Evolutionary conservation across 495 filamentous ascomycete genomes (phyloP).

Genomic region (Xylaria acuta): DNA sequence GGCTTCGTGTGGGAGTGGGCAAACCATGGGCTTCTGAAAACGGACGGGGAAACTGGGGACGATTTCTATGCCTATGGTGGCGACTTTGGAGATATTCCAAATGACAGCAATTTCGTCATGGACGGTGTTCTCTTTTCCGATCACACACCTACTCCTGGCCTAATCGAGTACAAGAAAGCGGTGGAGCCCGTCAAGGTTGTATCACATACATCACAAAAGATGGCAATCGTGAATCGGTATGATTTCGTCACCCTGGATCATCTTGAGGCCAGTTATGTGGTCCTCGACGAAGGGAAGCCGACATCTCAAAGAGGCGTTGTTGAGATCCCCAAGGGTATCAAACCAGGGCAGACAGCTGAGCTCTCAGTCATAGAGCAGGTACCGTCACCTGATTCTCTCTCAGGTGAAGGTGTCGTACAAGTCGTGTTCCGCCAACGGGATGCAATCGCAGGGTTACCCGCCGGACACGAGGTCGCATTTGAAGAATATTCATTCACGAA

Average conservation of each 20-base stretch:
- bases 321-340: constrained; percentile 30
- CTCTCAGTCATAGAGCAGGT: constrained; percentile 23
- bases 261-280: constrained; percentile 41
- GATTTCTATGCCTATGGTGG: constrained; percentile 71
- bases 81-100: constrained; percentile 70
- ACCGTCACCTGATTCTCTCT: background rate
- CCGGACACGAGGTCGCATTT: constrained; percentile 54
- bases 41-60: constrained; percentile 53
- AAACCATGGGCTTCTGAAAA: constrained; percentile 68
- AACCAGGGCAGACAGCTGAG: constrained; percentile 31
- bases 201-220: constrained; percentile 30
- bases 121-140: constrained; percentile 66
- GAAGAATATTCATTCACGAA: constrained; percentile 48
- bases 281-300: constrained; percentile 35
- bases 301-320: constrained; percentile 28
- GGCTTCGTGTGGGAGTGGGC: constrained; percentile 80
- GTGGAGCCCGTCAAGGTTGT: constrained; percentile 59
- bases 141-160: constrained; percentile 64
- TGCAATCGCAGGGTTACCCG: constrained; percentile 47
- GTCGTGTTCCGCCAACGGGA: constrained; percentile 35
- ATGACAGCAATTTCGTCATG: constrained; percentile 70
- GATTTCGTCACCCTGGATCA: constrained; percentile 60
- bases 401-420: constrained; percentile 33
- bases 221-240: constrained; percentile 54
- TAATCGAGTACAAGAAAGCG: constrained; percentile 67